Evolutionary conservation across 805 yeast species (phyloP).

Genomic region (Starmerella etchellsii): DNA sequence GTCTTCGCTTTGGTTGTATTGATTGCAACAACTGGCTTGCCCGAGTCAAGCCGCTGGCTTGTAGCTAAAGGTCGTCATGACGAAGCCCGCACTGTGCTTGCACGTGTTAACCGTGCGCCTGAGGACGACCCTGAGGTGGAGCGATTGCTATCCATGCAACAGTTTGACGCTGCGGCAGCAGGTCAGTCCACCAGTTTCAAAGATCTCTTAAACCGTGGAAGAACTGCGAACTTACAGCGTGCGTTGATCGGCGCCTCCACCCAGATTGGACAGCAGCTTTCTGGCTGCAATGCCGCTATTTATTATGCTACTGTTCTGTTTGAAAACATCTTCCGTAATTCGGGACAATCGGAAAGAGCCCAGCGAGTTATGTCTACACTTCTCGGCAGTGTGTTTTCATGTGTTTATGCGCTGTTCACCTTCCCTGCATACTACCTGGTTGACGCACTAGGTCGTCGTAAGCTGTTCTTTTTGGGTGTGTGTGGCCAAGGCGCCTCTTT

Average conservation of each 20-base stretch:
- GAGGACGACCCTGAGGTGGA: slow-evolving; percentile 17
- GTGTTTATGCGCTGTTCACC: slow-evolving; percentile 70
- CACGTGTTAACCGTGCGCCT: slow-evolving; percentile 29
- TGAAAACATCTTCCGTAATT: slow-evolving; percentile 14
- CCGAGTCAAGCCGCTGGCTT: slow-evolving; percentile 79
- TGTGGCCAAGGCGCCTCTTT: slow-evolving; percentile 35
- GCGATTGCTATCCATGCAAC: slow-evolving; percentile 13
- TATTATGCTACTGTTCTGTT: slow-evolving; percentile 29
- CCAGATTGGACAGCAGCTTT: slow-evolving; percentile 58
- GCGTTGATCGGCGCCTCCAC: slow-evolving; percentile 43
- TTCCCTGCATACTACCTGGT: slow-evolving; percentile 70
- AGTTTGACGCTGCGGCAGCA: slow-evolving; percentile 20
- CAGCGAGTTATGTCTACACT: slow-evolving; percentile 16
- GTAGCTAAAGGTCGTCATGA: slow-evolving; percentile 51
- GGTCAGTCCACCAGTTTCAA: slow-evolving; percentile 18
- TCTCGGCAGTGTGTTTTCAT: slow-evolving; percentile 29
- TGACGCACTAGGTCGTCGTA: slow-evolving; percentile 64
- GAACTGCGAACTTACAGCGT: slow-evolving; percentile 19
- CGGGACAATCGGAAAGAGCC: slow-evolving; percentile 8
- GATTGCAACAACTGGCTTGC: slow-evolving; percentile 40
- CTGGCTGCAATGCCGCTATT: slow-evolving; percentile 61
- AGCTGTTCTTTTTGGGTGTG: slow-evolving; percentile 41
- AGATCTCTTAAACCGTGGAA: slow-evolving; percentile 20
- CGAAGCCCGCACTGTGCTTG: slow-evolving; percentile 36
- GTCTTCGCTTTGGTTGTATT: slow-evolving; percentile 48